Conservation (phyloP, 352 stramenopile species). For the Phytophthora hybrid region DNA sequence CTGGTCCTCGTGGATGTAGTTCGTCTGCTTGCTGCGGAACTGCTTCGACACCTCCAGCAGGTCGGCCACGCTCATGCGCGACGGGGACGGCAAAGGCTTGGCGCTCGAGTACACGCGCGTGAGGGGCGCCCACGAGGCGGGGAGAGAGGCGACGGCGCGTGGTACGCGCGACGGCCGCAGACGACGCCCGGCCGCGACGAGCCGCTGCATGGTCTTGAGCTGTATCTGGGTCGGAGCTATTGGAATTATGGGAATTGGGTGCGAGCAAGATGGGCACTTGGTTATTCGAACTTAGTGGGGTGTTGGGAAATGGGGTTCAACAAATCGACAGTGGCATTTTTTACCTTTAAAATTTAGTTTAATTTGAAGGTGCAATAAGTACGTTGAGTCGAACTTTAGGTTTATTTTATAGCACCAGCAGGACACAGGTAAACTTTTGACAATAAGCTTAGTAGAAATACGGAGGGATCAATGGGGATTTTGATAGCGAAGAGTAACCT, state of each 20-base stretch:
- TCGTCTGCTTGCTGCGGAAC: constrained; percentile 78
- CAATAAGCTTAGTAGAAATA: too few relatives aligned
- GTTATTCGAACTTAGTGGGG: neutral
- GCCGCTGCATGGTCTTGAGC: neutral
- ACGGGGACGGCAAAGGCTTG: constrained; percentile 43
- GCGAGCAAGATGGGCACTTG: neutral
- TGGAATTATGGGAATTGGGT: neutral
- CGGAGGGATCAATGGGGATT: neutral
- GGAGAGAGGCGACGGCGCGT: too few relatives aligned
- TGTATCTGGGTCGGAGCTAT: neutral
- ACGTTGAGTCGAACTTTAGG: too few relatives aligned
- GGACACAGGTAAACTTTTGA: too few relatives aligned
- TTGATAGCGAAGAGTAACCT: neutral
- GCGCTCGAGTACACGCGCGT: constrained; percentile 24
- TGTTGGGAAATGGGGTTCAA: too few relatives aligned
- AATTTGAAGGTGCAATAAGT: too few relatives aligned
- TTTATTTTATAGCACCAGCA: too few relatives aligned
- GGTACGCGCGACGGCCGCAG: neutral
- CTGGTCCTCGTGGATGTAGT: constrained; percentile 72
- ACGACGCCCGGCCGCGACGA: neutral
- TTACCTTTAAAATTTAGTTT: too few relatives aligned
- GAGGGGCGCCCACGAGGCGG: neutral
- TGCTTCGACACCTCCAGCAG: constrained; percentile 76
- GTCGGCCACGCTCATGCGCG: constrained; percentile 70
- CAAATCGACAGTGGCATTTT: too few relatives aligned